These are phyloP conservation scores for Cladosporium colombiae DNA, from an alignment of 2,329 filamentous ascomycete genomes.

Conservation along the genomic window DNA sequence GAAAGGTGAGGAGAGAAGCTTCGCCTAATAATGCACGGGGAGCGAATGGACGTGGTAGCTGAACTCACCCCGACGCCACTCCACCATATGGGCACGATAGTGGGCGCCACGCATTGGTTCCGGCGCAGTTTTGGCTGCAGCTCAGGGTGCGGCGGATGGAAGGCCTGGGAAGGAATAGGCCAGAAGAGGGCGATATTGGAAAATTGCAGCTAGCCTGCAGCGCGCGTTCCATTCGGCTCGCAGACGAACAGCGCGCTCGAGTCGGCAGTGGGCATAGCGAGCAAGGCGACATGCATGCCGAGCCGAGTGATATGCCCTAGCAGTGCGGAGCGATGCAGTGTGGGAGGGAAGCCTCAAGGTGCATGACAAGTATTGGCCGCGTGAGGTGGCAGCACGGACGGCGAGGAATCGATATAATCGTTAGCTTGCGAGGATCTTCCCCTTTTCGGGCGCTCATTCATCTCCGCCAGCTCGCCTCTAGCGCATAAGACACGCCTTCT, in stretches of 20 bases:
- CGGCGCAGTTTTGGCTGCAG: constrained; percentile 7
- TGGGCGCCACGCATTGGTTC: constrained; percentile 14
- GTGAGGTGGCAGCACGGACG: constrained; percentile 3
- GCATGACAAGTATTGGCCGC: constrained; percentile 13
- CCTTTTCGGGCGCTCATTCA: constrained; percentile 9
- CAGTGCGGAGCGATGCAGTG: constrained; percentile 12
- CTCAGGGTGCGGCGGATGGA: not conserved
- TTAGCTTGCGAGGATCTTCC: constrained; percentile 11
- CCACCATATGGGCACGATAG: constrained; percentile 11
- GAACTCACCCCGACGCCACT: constrained; percentile 15
- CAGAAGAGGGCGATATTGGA: constrained; percentile 1
- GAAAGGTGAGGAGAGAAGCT: constrained; percentile 15
- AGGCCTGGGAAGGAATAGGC: not conserved
- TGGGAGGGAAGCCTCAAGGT: not conserved
- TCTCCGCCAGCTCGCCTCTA: constrained; percentile 18
- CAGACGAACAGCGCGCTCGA: constrained; percentile 4
- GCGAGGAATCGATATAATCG: not conserved
- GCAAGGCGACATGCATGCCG: constrained; percentile 4
- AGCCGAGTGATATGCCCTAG: constrained; percentile 3
- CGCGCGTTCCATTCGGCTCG: constrained; percentile 7
- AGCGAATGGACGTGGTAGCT: constrained; percentile 13
- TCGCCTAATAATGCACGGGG: constrained; percentile 16
- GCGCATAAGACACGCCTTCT: constrained; percentile 4
- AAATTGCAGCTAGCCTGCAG: not conserved
- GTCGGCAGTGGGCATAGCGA: constrained; percentile 12